Base-by-base conservation (phyloP, 495 filamentous ascomycete species). In the Aspergillus diversus region DNA sequence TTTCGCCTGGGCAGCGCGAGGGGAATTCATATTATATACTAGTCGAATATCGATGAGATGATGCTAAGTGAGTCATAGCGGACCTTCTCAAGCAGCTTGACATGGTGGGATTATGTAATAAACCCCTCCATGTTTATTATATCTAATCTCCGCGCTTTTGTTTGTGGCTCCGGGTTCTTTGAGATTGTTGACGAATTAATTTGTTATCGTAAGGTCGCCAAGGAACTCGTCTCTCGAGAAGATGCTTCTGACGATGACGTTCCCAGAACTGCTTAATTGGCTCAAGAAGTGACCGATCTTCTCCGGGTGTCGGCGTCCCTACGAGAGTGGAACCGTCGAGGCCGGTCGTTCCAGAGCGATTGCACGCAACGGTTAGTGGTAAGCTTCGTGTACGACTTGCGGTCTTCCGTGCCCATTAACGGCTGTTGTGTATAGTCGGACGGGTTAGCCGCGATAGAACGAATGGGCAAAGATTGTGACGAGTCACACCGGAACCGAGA, bases 271-370 rank as follows among this genome's bases (percentile, higher is more conserved):
- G 21, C 47, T 50, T 17, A 27, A 17, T 31, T n/a, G 46, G 16
- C 57, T 70, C 57, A 65, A 55, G 65, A 69, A 21, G 71, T 76
- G 33, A 69, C 66, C 50, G 65, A 70, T 55, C 71, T 64, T 68
- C 65, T 67, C 42, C 69, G 66, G 37, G 61, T 54, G 33, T 64
- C 62, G 33, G 33, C 71, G 37, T 61, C 57, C 32, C 66, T 57
- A 35, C 69, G 59, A n/a, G 50, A 57, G 33, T 71, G 69, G 34
- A 65, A 63, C 58, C 70, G 49, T 42, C 71, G 68, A 50, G 64
- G 63, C 27, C 66, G 63, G n/a, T 69, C 68, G 43, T 43, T 60
- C 68, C 62, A 63, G 31, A 54, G 55, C 3, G 63, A 58, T 46
- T 67, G 67, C 63, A 64, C 49, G 55, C 65, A 69, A 21, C 71